phyloP scores from a whole-genome alignment of 805 yeast genomes.

The Zygosaccharomyces lentus region DNA sequence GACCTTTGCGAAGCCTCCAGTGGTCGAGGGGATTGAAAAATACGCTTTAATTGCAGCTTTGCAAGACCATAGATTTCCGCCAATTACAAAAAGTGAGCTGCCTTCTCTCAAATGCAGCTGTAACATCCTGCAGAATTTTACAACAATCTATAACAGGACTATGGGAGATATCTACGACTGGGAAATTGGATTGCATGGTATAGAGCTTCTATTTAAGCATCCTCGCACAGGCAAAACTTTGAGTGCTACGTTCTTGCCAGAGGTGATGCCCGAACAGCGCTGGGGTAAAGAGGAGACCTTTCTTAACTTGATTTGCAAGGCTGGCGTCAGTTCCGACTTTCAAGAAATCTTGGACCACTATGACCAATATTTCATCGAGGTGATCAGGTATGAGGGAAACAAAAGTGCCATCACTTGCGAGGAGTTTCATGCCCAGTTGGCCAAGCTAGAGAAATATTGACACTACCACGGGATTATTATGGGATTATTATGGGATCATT shows the following conservation, averaged over 20 bases:
- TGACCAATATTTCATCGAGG: slow-evolving; percentile 35
- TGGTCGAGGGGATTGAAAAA: slow-evolving; percentile 54
- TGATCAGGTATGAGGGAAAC: slow-evolving; percentile 54
- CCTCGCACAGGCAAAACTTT: slow-evolving; percentile 36
- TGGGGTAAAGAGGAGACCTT: slow-evolving; percentile 57
- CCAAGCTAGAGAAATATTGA: slow-evolving; percentile 3
- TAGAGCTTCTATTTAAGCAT: slow-evolving; percentile 51
- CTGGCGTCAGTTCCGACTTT: slow-evolving; percentile 44
- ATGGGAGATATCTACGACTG: slow-evolving; percentile 59
- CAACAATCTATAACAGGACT: slow-evolving; percentile 39
- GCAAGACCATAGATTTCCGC: slow-evolving; percentile 72
- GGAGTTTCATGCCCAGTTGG: slow-evolving; percentile 35
- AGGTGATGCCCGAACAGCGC: slow-evolving; percentile 81
- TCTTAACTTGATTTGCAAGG: slow-evolving; percentile 65
- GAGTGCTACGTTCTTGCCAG: slow-evolving; percentile 85
- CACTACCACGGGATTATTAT: neutral
- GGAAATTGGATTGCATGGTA: slow-evolving; percentile 80
- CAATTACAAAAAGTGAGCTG: slow-evolving; percentile 56
- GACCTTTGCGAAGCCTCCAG: slow-evolving; percentile 57
- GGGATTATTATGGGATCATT: neutral
- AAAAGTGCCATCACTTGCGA: slow-evolving; percentile 42
- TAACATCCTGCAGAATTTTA: slow-evolving; percentile 39
- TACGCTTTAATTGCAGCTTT: slow-evolving; percentile 70
- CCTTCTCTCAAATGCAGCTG: slow-evolving; percentile 40
- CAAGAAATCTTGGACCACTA: slow-evolving; percentile 34